Evolutionary conservation across 441 rosid genomes (phyloP), one percentile per base, ranked within the genome.

Genomic region (Populus hybrid): DNA sequence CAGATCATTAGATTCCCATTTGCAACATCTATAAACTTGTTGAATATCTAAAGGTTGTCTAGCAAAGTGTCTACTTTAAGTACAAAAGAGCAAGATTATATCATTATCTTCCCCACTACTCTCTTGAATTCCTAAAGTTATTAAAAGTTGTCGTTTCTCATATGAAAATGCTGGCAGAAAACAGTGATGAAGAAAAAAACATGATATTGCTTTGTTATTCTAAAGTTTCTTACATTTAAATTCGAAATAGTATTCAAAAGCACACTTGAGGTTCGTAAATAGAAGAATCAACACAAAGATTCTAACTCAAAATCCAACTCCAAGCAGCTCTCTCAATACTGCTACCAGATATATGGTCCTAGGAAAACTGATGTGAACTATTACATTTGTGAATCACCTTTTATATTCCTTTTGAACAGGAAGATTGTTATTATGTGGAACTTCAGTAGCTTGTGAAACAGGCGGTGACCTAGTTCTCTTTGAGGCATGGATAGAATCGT

Each of bases 401-500:
- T 77, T 83, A 75, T 87, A 80, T 63, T 87, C 85, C 72, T 82
- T 81, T 67, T 79, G 88, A 79, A 74, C 18, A 82, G 87, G 75
- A 78, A 61, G 75, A 2, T 73, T 67, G 79, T 83, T 79, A 69
- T 88, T 88, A 71, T 68, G 78, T 35, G 74, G 42, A 83, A 87
- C 79, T 67, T 81, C 84, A 76, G 72, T 81, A 30, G 77, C 70
- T 46, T 79, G 72, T 79, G 85, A 73, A 28, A 53, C 34, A 75
- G 82, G 83, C 1, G 89, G 87, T 80, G 92, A 77, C 75, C 80
- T 86, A 71, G 81, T 83, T 76, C 84, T 82, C 77, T 85, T 87
- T 67, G 90, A 84, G 74, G 61, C 86, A 82, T 84, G 88, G 63
- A 79, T 80, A 72, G 82, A 71, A 84, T 40, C 75, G 74, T 82